Evolutionary conservation across 768 basidiomycete species (phyloP).

Genomic region (Tephrocybe sp.): DNA sequence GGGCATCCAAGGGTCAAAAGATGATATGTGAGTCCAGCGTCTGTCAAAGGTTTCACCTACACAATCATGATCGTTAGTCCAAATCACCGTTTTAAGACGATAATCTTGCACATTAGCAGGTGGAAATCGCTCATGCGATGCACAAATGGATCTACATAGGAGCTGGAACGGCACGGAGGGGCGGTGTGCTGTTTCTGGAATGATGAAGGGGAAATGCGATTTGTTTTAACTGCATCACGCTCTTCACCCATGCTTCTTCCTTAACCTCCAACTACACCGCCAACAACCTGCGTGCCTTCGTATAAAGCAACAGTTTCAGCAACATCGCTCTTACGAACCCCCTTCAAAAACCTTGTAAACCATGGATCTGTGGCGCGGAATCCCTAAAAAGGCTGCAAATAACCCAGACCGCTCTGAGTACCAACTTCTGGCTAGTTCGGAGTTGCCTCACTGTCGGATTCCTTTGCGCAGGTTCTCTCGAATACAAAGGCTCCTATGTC

Average conservation of each 20-base stretch:
- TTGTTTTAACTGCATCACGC: background rate
- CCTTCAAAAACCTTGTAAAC: constrained; percentile 1
- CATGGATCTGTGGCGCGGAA: constrained; percentile 21
- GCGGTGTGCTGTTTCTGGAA: background rate
- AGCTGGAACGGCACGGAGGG: too few species aligned
- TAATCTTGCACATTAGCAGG: too few species aligned
- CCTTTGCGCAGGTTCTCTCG: constrained; percentile 13
- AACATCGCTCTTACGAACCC: background rate
- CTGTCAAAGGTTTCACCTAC: too few species aligned
- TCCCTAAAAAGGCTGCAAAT: constrained; percentile 16
- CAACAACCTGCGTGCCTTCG: background rate
- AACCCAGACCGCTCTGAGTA: constrained; percentile 18
- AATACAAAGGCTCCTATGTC: constrained; percentile 13
- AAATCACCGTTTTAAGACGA: too few species aligned
- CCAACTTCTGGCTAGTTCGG: constrained; percentile 18
- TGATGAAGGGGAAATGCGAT: background rate
- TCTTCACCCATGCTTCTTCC: background rate
- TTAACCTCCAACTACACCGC: background rate
- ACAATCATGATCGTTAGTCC: too few species aligned
- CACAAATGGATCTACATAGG: too few species aligned
- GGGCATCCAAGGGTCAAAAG: too few species aligned
- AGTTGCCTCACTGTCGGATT: background rate
- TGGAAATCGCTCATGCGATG: too few species aligned
- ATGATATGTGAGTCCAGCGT: too few species aligned
- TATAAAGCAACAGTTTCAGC: background rate